These are phyloP conservation scores for Tylopilus sp. DNA, from an alignment of 1,284 basidiomycete genomes.

Conservation along the genomic window DNA sequence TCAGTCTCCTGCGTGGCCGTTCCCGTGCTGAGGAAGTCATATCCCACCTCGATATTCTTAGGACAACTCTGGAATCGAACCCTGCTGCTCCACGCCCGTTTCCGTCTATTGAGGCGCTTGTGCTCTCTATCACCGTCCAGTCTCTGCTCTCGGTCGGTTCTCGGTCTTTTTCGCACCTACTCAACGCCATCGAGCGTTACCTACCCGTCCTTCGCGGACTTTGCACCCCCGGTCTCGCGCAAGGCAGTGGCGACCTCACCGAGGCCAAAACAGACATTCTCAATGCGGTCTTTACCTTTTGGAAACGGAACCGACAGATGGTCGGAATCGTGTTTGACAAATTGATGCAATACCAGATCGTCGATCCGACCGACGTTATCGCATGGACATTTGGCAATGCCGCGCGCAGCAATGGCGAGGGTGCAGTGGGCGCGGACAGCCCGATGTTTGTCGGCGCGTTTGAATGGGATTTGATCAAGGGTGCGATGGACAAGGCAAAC, in stretches of 20 bases:
- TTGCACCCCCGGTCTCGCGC: constrained; percentile 44
- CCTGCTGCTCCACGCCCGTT: constrained; percentile 55
- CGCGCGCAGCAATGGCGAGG: constrained; percentile 26
- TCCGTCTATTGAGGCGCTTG: constrained; percentile 70
- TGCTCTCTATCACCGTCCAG: constrained; percentile 89
- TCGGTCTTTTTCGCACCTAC: constrained; percentile 97
- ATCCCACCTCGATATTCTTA: constrained; percentile 78
- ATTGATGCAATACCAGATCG: constrained; percentile 97
- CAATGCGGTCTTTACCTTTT: constrained; percentile 78
- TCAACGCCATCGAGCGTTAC: constrained; percentile 98
- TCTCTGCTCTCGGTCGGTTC: constrained; percentile 92
- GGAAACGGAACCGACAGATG: constrained; percentile 87
- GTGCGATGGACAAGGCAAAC: constrained; percentile 89
- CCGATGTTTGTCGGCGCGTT: constrained; percentile 65
- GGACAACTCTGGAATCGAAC: constrained; percentile 68
- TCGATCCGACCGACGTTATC: constrained; percentile 94
- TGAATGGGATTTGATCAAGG: constrained; percentile 87
- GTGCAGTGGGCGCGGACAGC: constrained; percentile 35
- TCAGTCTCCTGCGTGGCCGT: constrained; percentile 83
- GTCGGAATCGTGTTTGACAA: constrained; percentile 96
- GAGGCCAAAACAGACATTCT: constrained; percentile 81
- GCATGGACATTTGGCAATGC: constrained; percentile 83
- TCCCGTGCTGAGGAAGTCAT: constrained; percentile 86
- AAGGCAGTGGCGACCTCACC: constrained; percentile 47
- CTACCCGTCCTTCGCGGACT: constrained; percentile 88